phyloP scores from a whole-genome alignment of 1,139 yeast genomes.

The Lodderomyces margitis region DNA sequence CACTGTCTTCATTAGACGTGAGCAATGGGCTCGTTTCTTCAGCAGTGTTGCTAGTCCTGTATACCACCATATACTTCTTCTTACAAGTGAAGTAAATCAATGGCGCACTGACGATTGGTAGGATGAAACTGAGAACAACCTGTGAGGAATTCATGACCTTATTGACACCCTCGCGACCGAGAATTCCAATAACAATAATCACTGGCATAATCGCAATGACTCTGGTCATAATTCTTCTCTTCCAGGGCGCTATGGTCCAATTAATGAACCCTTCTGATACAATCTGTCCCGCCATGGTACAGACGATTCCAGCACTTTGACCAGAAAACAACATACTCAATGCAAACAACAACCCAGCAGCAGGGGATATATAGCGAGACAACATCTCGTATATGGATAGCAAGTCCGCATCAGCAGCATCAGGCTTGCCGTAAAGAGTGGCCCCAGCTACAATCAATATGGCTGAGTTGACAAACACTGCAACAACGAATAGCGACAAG shows the following conservation, averaged over 20 bases:
- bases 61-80: constrained; percentile 57
- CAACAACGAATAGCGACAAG: constrained; percentile 64
- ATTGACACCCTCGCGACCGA: constrained; percentile 71
- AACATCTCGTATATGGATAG: constrained; percentile 70
- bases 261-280: constrained; percentile 77
- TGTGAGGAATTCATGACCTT: constrained; percentile 72
- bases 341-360: constrained; percentile 73
- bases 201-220: constrained; percentile 74
- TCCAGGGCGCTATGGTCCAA: constrained; percentile 68
- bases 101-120: constrained; percentile 78
- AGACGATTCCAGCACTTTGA: constrained; percentile 78
- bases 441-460: constrained; percentile 75
- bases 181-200: constrained; percentile 55
- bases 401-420: constrained; percentile 68
- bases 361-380: constrained; percentile 57
- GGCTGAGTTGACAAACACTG: constrained; percentile 72
- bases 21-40: constrained; percentile 14
- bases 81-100: constrained; percentile 67
- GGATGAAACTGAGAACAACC: constrained; percentile 64
- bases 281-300: constrained; percentile 80
- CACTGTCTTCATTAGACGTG: constrained; percentile 2
- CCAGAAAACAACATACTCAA: constrained; percentile 74
- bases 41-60: constrained; percentile 23
- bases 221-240: constrained; percentile 70
- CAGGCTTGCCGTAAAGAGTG: constrained; percentile 59